Percentiles rank a stretch among this genome's conserved stretches.
Conservation (phyloP, 192 early-diverging fungal genomes). For the Mortierella claussenii region DNA sequence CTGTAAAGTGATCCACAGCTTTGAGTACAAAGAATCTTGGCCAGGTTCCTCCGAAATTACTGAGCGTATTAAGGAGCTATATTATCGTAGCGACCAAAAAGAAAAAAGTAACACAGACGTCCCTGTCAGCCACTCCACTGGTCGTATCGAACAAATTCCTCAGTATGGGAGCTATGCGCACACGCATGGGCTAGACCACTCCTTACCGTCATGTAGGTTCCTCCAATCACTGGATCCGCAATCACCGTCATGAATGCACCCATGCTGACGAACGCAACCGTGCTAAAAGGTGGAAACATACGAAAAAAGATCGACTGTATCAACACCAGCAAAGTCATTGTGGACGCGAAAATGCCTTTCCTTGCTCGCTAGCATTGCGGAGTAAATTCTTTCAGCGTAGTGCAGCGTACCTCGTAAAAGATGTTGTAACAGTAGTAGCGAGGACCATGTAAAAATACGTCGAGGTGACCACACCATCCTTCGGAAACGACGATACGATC, state of each 20-base stretch:
- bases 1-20: constrained; percentile 90
- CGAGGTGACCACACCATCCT: constrained; percentile 66
- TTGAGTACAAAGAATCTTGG: constrained; percentile 93
- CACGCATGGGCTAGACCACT: too few species aligned
- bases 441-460: constrained; percentile 86
- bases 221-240: constrained; percentile 94
- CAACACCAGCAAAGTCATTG: too few species aligned
- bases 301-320: neutral
- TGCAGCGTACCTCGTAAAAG: constrained; percentile 81
- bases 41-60: constrained; percentile 99
- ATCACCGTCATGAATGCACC: constrained; percentile 96
- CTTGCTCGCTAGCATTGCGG: too few species aligned
- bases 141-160: too few species aligned
- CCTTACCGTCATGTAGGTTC: constrained; percentile 73
- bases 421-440: constrained; percentile 79
- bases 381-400: constrained; percentile 5
- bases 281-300: neutral
- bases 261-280: constrained; percentile 79
- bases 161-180: too few species aligned
- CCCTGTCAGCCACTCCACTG: too few species aligned
- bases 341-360: too few species aligned
- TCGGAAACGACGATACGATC: constrained; percentile 81
- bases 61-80: constrained; percentile 88
- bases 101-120: neutral
- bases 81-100: constrained; percentile 4